Conservation (phyloP, 1,284 basidiomycete species). For the Pholiota adiposa region DNA sequence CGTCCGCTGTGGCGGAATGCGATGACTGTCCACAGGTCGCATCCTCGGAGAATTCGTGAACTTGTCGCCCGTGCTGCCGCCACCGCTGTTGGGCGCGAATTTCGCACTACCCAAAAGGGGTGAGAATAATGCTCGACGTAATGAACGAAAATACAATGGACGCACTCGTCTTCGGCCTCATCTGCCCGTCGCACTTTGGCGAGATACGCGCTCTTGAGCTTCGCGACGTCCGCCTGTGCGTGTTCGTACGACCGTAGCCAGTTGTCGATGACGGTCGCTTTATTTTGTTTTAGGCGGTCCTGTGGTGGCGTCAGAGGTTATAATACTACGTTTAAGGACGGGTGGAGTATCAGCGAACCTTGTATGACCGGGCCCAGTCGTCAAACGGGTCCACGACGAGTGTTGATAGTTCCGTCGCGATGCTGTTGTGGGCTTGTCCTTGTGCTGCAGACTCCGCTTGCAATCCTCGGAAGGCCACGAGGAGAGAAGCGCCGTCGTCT, state of each 20-base stretch:
- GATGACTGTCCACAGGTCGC: slow-evolving; percentile 55
- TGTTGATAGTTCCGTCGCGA: slow-evolving; percentile 69
- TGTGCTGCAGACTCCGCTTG: slow-evolving; percentile 71
- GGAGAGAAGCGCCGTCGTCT: slow-evolving; percentile 80
- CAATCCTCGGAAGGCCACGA: slow-evolving; percentile 78
- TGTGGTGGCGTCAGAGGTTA: slow-evolving; percentile 33
- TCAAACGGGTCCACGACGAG: slow-evolving; percentile 77
- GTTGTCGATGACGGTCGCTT: slow-evolving; percentile 61
- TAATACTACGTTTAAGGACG: too few relatives aligned
- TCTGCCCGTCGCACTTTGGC: slow-evolving; percentile 81
- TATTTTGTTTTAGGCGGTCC: slow-evolving; percentile 64
- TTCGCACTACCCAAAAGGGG: slow-evolving; percentile 59
- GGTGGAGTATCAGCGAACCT: too few relatives aligned
- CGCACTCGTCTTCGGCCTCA: slow-evolving; percentile 90
- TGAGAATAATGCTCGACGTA: slow-evolving; percentile 1
- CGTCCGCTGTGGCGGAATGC: slow-evolving; percentile 59
- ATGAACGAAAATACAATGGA: slow-evolving; percentile 21
- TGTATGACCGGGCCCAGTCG: slow-evolving; percentile 72
- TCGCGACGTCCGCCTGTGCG: slow-evolving; percentile 63
- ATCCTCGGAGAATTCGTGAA: slow-evolving; percentile 79
- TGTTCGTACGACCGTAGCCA: slow-evolving; percentile 77
- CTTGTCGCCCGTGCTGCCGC: slow-evolving; percentile 52
- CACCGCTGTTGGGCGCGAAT: slow-evolving; percentile 75
- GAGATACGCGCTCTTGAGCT: slow-evolving; percentile 79
- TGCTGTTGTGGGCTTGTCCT: slow-evolving; percentile 65